These are phyloP conservation scores for Tetrahymena malaccensis DNA, from an alignment of 73 alveolate species.

Conservation along the genomic window DNA sequence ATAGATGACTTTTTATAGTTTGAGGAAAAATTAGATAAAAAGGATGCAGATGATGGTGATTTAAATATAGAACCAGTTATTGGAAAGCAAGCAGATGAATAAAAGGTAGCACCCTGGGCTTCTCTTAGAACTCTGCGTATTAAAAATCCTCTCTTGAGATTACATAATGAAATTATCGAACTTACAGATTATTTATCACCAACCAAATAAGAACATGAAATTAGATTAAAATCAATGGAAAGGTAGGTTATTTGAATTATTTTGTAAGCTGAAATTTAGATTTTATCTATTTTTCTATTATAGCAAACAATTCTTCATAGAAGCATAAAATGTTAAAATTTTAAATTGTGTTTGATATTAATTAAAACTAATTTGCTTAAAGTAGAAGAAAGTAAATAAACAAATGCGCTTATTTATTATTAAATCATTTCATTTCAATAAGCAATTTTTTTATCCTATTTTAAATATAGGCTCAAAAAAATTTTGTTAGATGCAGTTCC, in stretches of 20 bases:
- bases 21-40: neutral
- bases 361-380: neutral
- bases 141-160: conserved; percentile 63
- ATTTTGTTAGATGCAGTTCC: conserved; percentile 28
- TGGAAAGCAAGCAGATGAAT: neutral
- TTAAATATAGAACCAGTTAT: neutral
- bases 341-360: neutral
- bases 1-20: neutral
- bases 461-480: conserved; percentile 24
- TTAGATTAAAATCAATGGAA: conserved; percentile 50
- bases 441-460: neutral
- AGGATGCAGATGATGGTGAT: neutral
- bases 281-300: too few relatives aligned
- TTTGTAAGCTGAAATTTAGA: too few relatives aligned
- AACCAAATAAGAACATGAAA: conserved; percentile 53
- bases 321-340: neutral
- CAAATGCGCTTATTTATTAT: neutral
- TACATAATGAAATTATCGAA: conserved; percentile 94
- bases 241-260: neutral
- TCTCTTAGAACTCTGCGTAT: conserved; percentile 2
- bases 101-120: conserved; percentile 30
- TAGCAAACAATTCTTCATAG: neutral
- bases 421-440: neutral
- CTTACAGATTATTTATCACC: conserved; percentile 79
- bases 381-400: neutral